phyloP scores from a whole-genome alignment of 352 stramenopile species.

The Phytophthora pisi region DNA sequence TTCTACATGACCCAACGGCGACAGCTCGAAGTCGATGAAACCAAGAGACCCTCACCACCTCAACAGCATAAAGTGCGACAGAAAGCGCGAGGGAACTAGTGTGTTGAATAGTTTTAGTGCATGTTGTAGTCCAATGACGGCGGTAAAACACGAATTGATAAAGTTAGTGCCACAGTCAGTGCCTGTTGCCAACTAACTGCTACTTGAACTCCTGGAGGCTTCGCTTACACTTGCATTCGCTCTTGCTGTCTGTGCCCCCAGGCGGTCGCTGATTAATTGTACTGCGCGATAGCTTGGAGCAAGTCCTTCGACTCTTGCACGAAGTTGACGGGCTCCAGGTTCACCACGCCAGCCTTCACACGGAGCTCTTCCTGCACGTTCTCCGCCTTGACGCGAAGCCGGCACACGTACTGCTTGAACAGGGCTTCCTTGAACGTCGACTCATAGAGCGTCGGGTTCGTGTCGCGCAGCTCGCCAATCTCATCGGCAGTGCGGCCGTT shows the following conservation, averaged over 20 bases:
- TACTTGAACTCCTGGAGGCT: slow-evolving; percentile 1
- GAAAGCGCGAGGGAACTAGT: slow-evolving; percentile 11
- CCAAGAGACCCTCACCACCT: slow-evolving; percentile 6
- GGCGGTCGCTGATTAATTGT: slow-evolving; percentile 53
- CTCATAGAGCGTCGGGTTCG: slow-evolving; percentile 92
- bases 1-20: slow-evolving; percentile 66
- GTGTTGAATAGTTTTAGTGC: not conserved
- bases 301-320: slow-evolving; percentile 92
- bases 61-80: slow-evolving; percentile 7
- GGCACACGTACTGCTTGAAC: slow-evolving; percentile 91
- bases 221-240: slow-evolving; percentile 1
- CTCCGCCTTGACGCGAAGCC: slow-evolving; percentile 95
- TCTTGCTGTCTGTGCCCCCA: slow-evolving; percentile 9
- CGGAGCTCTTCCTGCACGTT: slow-evolving; percentile 96
- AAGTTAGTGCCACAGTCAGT: slow-evolving; percentile 23
- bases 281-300: slow-evolving; percentile 92
- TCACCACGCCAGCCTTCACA: slow-evolving; percentile 93
- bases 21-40: slow-evolving; percentile 38
- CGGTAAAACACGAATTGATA: slow-evolving; percentile 34
- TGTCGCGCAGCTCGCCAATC: slow-evolving; percentile 84
- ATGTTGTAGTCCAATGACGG: slow-evolving; percentile 3
- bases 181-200: slow-evolving; percentile 3
- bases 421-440: slow-evolving; percentile 92
- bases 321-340: slow-evolving; percentile 94
- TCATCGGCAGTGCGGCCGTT: slow-evolving; percentile 93